Base-by-base conservation (phyloP, 768 basidiomycete genomes). In the Filobasidium floriforme region DNA sequence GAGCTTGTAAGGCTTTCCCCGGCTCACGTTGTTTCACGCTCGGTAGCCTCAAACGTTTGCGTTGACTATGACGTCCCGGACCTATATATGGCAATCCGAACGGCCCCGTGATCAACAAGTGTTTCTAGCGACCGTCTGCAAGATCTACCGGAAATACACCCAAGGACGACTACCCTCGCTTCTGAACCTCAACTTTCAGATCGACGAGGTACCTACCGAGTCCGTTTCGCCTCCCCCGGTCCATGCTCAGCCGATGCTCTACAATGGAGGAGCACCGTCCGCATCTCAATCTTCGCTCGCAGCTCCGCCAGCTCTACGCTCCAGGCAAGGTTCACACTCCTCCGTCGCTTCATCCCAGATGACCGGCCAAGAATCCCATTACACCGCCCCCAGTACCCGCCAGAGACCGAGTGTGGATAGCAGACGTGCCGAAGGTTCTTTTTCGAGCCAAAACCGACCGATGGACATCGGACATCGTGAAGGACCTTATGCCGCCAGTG, bases 31-130 rank as follows among this genome's bases (percentile, higher is more conserved):
- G 9, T n/a, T 66, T 7, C 6, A 5, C n/a, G 37, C 68, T 55
- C 60, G 28, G 24, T 63, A 76, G 71, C 67, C 74, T 0, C 70
- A 71, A 44, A 69, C 71, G 49, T 89, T 94, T 79, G 89, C 87
- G 72, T 82, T 97, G 67, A 91, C 89, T 0, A 83, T 98, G 61
- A 86, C 88, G n/a, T 84, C 90, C 24, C 62, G 77, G 76, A 87
- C 90, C 28, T 97, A 98, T 80, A 83, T 81, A 76, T 98, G 93
- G 92, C 84, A 87, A 74, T 89, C 91, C 0, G 92, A 94, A 72
- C 84, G 83, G 63, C 76, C 82, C 40, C 75, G 75, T 28, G 92
- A 97, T 71, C 93, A 94, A 76, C 71, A 80, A 14, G 79, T 79
- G 14, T 98, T 97, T 76, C 75, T 96, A 59, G 82, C 83, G 46